Evolutionary conservation across 2,329 filamentous ascomycete genomes (phyloP).

Genomic region (Onygena corvina): DNA sequence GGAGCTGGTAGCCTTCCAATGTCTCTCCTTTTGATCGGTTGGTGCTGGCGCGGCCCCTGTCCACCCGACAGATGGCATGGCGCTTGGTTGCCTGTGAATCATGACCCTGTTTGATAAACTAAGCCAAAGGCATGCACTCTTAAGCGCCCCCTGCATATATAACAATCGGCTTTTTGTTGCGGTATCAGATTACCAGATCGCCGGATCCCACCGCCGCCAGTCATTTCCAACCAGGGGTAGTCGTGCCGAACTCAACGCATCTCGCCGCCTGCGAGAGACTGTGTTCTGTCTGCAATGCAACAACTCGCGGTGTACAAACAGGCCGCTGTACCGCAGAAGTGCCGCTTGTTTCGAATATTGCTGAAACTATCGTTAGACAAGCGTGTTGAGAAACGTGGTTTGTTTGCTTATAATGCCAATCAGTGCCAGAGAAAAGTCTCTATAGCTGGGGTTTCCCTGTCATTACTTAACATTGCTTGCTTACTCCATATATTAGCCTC

Average conservation of each 20-base stretch:
- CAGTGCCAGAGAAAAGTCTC: neutral
- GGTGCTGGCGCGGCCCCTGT: neutral
- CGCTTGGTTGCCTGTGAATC: neutral
- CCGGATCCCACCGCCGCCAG: neutral
- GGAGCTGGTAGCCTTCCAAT: neutral
- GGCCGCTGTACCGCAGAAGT: neutral
- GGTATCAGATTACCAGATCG: slow-evolving; percentile 5
- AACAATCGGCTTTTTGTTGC: neutral
- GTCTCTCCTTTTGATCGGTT: neutral
- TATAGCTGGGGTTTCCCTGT: neutral
- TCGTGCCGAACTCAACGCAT: no score
- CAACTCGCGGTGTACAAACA: neutral
- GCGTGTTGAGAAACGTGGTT: slow-evolving; percentile 5
- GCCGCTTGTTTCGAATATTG: slow-evolving; percentile 1
- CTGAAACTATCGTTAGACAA: slow-evolving; percentile 1
- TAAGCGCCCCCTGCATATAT: slow-evolving; percentile 3
- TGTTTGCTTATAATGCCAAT: neutral
- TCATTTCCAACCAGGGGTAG: neutral
- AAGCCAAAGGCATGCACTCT: neutral
- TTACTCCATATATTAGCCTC: no score
- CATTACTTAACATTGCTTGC: no score
- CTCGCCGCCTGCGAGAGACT: no score
- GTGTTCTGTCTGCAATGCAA: no score
- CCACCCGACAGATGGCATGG: neutral
- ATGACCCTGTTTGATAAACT: neutral